Evolutionary conservation across 2,329 filamentous ascomycete species (phyloP).

Genomic region (Podosphaera fusca): DNA sequence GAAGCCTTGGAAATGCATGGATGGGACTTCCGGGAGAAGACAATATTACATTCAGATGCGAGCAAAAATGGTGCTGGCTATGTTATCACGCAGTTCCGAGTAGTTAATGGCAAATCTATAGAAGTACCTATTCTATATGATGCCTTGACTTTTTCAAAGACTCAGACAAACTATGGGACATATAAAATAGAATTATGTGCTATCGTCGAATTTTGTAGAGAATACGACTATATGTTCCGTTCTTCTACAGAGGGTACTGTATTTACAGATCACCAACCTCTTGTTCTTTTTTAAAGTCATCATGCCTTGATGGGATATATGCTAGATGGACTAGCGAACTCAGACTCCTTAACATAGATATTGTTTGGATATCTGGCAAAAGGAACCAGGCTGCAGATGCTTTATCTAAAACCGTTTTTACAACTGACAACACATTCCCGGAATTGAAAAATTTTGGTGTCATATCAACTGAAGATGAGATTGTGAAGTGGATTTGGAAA

Average conservation of each 20-base stretch:
- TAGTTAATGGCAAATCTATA: background rate
- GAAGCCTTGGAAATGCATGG: background rate
- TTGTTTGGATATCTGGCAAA: background rate
- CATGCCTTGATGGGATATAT: too few species aligned
- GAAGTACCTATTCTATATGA: conserved; percentile 1
- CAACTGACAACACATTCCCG: background rate
- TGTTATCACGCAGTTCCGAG: background rate
- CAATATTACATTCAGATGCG: background rate
- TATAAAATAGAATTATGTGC: background rate
- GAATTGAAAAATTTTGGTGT: background rate
- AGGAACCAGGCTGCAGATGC: background rate
- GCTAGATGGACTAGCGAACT: background rate
- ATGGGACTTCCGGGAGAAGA: background rate
- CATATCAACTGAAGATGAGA: background rate
- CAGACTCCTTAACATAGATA: background rate
- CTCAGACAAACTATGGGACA: background rate
- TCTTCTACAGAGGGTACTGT: background rate
- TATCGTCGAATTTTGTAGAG: background rate
- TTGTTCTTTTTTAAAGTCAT: too few species aligned
- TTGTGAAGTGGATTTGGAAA: background rate
- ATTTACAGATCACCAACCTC: too few species aligned
- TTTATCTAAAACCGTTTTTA: background rate
- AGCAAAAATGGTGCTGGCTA: background rate
- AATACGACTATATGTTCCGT: background rate
- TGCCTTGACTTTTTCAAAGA: background rate